Base-by-base conservation (phyloP, 2,329 filamentous ascomycete species). In the Periconia sp. region DNA sequence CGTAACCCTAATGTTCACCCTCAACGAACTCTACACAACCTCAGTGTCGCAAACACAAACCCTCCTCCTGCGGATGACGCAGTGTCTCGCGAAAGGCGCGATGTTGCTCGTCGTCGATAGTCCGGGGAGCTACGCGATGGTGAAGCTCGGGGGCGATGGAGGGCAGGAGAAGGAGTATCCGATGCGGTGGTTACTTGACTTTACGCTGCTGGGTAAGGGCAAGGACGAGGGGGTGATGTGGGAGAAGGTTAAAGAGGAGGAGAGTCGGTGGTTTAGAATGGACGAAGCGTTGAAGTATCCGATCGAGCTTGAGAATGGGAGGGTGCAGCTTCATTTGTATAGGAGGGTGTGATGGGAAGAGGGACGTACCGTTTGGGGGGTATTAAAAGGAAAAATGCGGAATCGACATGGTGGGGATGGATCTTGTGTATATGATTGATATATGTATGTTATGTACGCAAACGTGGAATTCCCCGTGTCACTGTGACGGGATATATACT, bases 181-280 rank as follows among this genome's bases (percentile, higher is more conserved):
- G 0, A 97, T 97, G 92, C 88, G 90, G 64, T 97, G 92, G 87
- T 78, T 99, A 15, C 79, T 99, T 2, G 89, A 97, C 65, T 89
- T 94, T 68, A 89, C 91, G 1, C 75, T 99, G 18, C 72, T 91
- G 13, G 56, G 53, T n/a, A 56, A 63, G 54, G 54, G 54, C 55
- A 37, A n/a, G 33, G 40, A 47, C 37, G 30, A 58, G 52, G n/a
- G n/a, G n/a, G n/a, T n/a, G n/a, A n/a, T n/a, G 27, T 97, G 93
- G 93, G 83, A 86, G 61, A 91, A 89, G 73, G 54, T 96, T 2
- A 79, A 89, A 50, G 85, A 85, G 19, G 82, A 92, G 56, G 91
- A 96, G 45, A 92, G 90, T 2, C 77, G 84, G 50, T 97, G 93
- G 93, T 97, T 93, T 75, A 84, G 93, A 42, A 75, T 96, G 35